Evolutionary conservation across 108 stramenopile species (phyloP).

Genomic region (Aurantiochytrium sp.): DNA sequence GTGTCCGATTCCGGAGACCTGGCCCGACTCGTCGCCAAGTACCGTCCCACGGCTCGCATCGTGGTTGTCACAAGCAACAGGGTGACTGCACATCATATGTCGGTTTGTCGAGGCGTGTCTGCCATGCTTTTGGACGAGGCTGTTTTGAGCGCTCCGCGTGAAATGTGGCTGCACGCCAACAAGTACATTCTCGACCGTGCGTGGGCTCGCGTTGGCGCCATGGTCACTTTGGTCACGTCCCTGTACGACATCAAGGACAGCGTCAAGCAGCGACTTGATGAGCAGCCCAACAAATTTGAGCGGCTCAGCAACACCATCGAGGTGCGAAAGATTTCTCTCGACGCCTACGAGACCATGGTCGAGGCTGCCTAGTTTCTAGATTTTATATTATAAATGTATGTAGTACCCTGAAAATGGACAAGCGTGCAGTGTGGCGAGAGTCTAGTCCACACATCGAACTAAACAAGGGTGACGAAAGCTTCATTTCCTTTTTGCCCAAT

Average conservation of each 20-base stretch:
- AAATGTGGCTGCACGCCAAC: background rate
- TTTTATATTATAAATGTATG: no score
- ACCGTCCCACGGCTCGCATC: conserved; percentile 64
- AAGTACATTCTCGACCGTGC: background rate
- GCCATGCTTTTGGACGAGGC: background rate
- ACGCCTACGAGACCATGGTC: background rate
- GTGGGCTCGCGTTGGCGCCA: background rate
- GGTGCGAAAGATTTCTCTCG: background rate
- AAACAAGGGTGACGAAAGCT: no score
- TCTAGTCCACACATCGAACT: no score
- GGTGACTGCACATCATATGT: background rate
- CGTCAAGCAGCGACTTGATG: background rate
- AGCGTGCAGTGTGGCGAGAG: no score
- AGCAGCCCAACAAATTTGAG: background rate
- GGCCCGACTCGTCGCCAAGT: conserved; percentile 86
- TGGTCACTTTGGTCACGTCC: background rate
- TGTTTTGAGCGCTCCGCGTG: background rate
- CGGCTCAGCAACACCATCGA: background rate
- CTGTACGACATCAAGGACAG: background rate
- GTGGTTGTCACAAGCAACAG: background rate
- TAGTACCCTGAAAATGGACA: no score
- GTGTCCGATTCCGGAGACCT: conserved; percentile 83
- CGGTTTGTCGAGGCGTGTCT: background rate
- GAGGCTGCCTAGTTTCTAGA: no score
- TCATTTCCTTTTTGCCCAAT: no score